These are phyloP conservation scores for Eustoma russellianum DNA, from an alignment of 257 asterid genomes.

Conservation along the genomic window DNA sequence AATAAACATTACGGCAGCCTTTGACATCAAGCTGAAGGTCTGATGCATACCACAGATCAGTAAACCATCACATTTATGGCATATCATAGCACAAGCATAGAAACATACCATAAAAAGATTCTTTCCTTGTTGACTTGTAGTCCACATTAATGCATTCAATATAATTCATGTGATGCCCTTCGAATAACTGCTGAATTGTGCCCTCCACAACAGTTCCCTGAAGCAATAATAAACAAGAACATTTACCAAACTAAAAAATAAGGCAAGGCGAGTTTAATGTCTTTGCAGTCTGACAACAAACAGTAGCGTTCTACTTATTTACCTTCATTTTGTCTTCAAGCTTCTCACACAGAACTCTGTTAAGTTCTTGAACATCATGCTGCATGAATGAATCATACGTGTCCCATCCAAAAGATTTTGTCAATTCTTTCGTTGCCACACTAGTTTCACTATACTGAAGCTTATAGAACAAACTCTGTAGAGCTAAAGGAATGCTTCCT, in stretches of 20 bases:
- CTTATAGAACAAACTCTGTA: constrained; percentile 80
- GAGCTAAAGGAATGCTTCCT: constrained; percentile 78
- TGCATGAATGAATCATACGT: constrained; percentile 79
- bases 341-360: constrained; percentile 76
- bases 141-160: constrained; percentile 78
- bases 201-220: constrained; percentile 91
- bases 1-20: constrained; percentile 72
- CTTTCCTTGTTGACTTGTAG: constrained; percentile 78
- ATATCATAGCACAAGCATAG: neutral
- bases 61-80: constrained; percentile 1
- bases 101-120: constrained; percentile 66
- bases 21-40: constrained; percentile 82
- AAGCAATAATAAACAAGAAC: constrained; percentile 7
- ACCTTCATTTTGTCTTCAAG: constrained; percentile 94
- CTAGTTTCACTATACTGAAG: constrained; percentile 72
- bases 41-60: constrained; percentile 22
- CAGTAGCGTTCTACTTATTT: neutral
- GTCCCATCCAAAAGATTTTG: constrained; percentile 85
- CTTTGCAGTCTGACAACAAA: neutral
- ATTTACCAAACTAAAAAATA: neutral
- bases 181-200: constrained; percentile 72
- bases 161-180: constrained; percentile 87
- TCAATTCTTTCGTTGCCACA: constrained; percentile 82
- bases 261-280: neutral
- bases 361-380: constrained; percentile 85